Conservation (phyloP, 495 filamentous ascomycete genomes). For the Trichoderma virens region DNA sequence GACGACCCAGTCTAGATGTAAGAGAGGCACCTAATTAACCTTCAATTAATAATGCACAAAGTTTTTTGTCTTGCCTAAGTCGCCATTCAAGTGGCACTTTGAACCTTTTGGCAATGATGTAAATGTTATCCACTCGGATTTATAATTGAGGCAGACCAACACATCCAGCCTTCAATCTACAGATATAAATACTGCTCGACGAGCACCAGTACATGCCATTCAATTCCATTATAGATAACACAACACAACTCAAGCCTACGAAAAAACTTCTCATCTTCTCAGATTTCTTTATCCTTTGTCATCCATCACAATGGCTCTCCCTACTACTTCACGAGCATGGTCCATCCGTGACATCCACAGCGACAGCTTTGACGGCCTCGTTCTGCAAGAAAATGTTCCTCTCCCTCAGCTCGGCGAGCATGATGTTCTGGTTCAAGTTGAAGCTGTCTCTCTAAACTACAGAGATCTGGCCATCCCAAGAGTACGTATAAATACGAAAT, state of each 20-base stretch:
- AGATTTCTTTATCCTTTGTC: too few relatives aligned
- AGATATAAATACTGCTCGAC: background rate
- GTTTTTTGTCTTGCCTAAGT: too few relatives aligned
- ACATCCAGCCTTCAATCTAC: background rate
- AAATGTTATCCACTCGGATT: too few relatives aligned
- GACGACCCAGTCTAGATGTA: background rate
- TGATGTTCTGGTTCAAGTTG: background rate
- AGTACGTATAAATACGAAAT: slow-evolving; percentile 15
- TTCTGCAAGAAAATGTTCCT: background rate
- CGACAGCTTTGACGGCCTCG: background rate
- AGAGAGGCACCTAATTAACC: background rate
- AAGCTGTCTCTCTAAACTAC: slow-evolving; percentile 9
- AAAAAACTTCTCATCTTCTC: too few relatives aligned
- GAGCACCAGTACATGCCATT: background rate
- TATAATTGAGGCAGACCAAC: background rate
- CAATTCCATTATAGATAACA: too few relatives aligned
- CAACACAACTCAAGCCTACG: background rate
- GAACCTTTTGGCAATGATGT: too few relatives aligned
- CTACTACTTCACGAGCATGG: slow-evolving; percentile 1
- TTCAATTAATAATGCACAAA: background rate
- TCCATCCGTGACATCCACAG: background rate
- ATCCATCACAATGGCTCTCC: slow-evolving; percentile 2
- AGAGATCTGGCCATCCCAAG: slow-evolving; percentile 8
- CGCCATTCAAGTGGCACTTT: too few relatives aligned
- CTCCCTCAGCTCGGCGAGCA: background rate